phyloP scores from a whole-genome alignment of 208 protist genomes.

The Wallacemonas sp. region DNA sequence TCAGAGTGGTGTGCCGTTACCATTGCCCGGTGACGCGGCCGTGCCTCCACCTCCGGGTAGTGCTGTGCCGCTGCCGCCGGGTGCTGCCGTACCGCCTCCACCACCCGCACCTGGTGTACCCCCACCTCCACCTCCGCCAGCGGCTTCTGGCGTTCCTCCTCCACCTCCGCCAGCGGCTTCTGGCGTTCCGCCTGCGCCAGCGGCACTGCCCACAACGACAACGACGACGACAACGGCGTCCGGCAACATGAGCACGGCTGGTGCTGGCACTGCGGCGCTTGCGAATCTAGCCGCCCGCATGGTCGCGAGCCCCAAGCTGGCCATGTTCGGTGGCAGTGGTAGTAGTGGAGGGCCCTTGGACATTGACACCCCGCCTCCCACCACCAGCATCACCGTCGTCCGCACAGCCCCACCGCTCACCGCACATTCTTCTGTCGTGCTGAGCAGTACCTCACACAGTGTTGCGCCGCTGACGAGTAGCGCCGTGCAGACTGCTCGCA shows the following conservation, averaged over 20 bases:
- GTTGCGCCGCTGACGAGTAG: constrained; percentile 9
- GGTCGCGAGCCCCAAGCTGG: neutral
- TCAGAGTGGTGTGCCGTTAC: constrained; percentile 1
- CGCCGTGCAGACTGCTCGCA: constrained; percentile 24
- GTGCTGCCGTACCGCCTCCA: neutral
- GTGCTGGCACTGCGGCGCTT: neutral
- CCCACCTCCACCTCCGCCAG: constrained; percentile 1
- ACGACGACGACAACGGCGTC: neutral
- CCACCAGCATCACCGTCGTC: neutral
- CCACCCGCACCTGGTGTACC: neutral
- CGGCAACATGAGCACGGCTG: neutral
- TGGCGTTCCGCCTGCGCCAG: constrained; percentile 3
- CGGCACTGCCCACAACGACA: constrained; percentile 10
- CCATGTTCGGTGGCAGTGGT: neutral
- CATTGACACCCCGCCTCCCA: constrained; percentile 17
- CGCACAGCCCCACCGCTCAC: constrained; percentile 10
- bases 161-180: too few species aligned
- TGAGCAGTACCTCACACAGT: constrained; percentile 1
- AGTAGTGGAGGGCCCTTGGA: neutral
- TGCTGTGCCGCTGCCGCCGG: neutral
- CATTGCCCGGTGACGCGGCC: neutral
- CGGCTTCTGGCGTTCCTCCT: too few species aligned
- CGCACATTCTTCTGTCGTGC: neutral
- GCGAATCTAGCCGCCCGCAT: neutral
- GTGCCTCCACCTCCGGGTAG: neutral